phyloP scores from a whole-genome alignment of 306 rosid genomes.

The Sicyos baderoa region DNA sequence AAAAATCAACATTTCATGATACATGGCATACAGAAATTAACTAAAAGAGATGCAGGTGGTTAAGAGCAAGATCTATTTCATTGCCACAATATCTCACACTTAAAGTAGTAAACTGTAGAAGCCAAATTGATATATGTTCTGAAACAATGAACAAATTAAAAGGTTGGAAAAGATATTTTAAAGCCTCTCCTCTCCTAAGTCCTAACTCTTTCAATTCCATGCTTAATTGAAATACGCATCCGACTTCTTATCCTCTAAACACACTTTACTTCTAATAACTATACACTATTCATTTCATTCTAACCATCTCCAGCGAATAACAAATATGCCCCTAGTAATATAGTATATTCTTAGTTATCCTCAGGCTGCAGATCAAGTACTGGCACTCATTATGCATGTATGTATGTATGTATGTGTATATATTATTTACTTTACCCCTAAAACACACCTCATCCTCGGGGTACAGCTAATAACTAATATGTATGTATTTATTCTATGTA shows the following conservation, averaged over 20 bases:
- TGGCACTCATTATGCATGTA: neutral
- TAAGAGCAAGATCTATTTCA: slow-evolving; percentile 8
- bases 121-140: neutral
- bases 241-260: neutral
- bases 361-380: neutral
- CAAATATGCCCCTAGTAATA: neutral
- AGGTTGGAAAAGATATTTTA: neutral
- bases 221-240: neutral
- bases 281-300: neutral
- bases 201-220: slow-evolving; percentile 1
- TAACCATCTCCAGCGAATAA: slow-evolving; percentile 10
- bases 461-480: too few species aligned
- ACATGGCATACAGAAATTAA: neutral
- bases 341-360: neutral
- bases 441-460: too few species aligned
- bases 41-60: neutral
- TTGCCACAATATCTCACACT: neutral
- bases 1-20: neutral
- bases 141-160: neutral
- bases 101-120: neutral
- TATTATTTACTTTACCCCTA: too few species aligned
- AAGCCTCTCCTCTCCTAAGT: neutral
- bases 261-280: slow-evolving; percentile 4
- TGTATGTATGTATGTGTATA: too few species aligned
- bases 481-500: neutral